These are phyloP conservation scores for Erysimum cheiri DNA, from an alignment of 441 rosid genomes.

Conservation along the genomic window DNA sequence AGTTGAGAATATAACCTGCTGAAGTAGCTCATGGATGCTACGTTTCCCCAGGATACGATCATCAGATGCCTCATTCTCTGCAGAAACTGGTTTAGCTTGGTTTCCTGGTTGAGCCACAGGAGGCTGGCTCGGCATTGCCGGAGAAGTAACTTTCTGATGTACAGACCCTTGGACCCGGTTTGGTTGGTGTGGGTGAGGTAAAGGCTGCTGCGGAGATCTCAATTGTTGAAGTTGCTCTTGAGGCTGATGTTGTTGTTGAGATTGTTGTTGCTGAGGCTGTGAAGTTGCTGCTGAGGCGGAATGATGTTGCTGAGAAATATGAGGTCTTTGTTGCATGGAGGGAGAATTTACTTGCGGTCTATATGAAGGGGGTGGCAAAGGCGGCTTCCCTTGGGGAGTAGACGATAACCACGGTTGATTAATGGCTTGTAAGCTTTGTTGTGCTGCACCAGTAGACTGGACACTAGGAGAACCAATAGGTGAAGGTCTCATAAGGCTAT, in stretches of 20 bases:
- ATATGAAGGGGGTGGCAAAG: conserved; percentile 72
- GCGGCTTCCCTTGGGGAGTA: conserved; percentile 83
- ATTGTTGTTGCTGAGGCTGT: conserved; percentile 62
- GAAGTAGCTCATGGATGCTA: conserved; percentile 84
- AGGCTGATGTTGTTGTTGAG: conserved; percentile 57
- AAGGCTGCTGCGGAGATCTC: conserved; percentile 61
- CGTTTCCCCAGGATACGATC: conserved; percentile 79
- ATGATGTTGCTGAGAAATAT: conserved; percentile 60
- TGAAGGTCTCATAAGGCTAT: conserved; percentile 65
- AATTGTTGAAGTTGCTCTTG: conserved; percentile 61
- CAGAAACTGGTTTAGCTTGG: conserved; percentile 52
- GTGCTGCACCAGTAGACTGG: conserved; percentile 60
- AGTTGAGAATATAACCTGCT: conserved; percentile 62
- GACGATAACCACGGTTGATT: conserved; percentile 90
- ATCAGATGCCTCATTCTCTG: conserved; percentile 65
- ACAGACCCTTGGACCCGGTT: conserved; percentile 50
- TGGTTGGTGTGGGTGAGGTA: conserved; percentile 65
- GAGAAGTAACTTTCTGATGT: conserved; percentile 65
- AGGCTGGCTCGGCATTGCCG: conserved; percentile 50
- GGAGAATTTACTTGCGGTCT: conserved; percentile 70
- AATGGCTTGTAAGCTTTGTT: conserved; percentile 58
- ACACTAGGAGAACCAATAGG: conserved; percentile 56
- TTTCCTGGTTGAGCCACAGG: conserved; percentile 50
- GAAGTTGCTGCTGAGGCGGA: conserved; percentile 45
- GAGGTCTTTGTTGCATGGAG: conserved; percentile 78